Percentiles rank a stretch among this genome's conserved stretches.
Conservation (phyloP, 345 rosid genomes). For the Viola odorata region DNA sequence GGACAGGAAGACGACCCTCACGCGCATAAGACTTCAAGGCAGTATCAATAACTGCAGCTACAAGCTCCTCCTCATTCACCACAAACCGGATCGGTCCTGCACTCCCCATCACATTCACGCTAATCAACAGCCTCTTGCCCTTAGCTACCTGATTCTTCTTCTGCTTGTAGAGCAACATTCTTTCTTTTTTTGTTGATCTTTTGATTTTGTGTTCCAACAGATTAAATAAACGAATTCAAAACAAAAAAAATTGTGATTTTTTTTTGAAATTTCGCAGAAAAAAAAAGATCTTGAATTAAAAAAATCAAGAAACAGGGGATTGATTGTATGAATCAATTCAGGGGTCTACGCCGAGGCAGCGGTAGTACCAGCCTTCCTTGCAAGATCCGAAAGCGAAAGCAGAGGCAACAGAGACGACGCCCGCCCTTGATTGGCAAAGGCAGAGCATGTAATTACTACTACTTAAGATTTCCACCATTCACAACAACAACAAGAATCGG, state of each 20-base stretch:
- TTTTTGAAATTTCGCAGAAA: background rate
- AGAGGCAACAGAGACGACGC: slow-evolving; percentile 47
- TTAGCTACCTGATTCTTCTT: slow-evolving; percentile 60
- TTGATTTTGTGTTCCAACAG: background rate
- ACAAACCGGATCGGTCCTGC: slow-evolving; percentile 96
- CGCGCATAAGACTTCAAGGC: slow-evolving; percentile 84
- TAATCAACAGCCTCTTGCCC: slow-evolving; percentile 70
- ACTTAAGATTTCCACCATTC: slow-evolving; percentile 90
- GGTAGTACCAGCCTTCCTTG: slow-evolving; percentile 99
- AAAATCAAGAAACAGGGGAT: slow-evolving; percentile 3
- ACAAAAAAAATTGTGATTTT: slow-evolving; percentile 1
- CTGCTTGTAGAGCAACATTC: slow-evolving; percentile 79
- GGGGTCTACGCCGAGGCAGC: slow-evolving; percentile 98
- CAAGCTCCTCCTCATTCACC: slow-evolving; percentile 66
- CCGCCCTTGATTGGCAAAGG: slow-evolving; percentile 79
- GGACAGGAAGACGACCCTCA: slow-evolving; percentile 94
- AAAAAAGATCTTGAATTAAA: slow-evolving; percentile 2
- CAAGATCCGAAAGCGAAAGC: slow-evolving; percentile 93
- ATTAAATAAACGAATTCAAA: slow-evolving; percentile 1
- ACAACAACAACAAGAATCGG: slow-evolving; percentile 33
- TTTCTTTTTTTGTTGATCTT: background rate
- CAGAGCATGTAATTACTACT: slow-evolving; percentile 64
- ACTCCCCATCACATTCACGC: slow-evolving; percentile 81
- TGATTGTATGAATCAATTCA: slow-evolving; percentile 18
- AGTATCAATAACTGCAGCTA: slow-evolving; percentile 72